These are phyloP conservation scores for Leccinum imitatum DNA, from an alignment of 768 basidiomycete genomes.

Conservation along the genomic window DNA sequence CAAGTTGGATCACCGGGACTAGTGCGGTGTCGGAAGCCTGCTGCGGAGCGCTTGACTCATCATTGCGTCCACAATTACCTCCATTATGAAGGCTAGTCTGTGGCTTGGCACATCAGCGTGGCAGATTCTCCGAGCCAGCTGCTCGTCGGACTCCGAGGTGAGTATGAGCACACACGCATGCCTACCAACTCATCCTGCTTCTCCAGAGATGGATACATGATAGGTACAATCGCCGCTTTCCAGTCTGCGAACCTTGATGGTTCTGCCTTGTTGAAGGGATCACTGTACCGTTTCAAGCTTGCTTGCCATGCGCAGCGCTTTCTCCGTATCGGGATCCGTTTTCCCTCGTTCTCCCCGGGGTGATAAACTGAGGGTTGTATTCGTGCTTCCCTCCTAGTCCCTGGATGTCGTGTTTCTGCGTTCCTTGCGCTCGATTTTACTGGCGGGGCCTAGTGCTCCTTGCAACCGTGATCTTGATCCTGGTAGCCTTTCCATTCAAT, in stretches of 20 bases:
- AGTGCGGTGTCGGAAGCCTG: no score
- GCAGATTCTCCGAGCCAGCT: not conserved
- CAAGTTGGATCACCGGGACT: no score
- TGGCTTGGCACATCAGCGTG: not conserved
- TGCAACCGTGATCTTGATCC: conserved; percentile 8
- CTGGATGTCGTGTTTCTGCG: conserved; percentile 4
- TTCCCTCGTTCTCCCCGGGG: not conserved
- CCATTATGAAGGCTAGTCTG: not conserved
- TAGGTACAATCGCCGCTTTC: not conserved
- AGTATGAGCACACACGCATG: not conserved
- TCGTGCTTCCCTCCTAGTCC: not conserved
- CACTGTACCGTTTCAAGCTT: not conserved
- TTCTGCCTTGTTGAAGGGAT: not conserved
- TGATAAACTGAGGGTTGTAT: not conserved
- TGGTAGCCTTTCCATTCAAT: conserved; percentile 24
- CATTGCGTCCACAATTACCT: not conserved
- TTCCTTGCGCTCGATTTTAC: conserved; percentile 5
- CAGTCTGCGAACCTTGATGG: not conserved
- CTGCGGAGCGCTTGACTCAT: no score
- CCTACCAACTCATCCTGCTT: not conserved
- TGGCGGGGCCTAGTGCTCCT: conserved; percentile 7
- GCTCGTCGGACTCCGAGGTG: not conserved
- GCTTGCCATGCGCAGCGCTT: not conserved
- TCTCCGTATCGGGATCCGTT: not conserved
- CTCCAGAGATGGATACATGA: not conserved